Conservation (phyloP, 441 rosid genomes). For the Biscutella auriculata region DNA sequence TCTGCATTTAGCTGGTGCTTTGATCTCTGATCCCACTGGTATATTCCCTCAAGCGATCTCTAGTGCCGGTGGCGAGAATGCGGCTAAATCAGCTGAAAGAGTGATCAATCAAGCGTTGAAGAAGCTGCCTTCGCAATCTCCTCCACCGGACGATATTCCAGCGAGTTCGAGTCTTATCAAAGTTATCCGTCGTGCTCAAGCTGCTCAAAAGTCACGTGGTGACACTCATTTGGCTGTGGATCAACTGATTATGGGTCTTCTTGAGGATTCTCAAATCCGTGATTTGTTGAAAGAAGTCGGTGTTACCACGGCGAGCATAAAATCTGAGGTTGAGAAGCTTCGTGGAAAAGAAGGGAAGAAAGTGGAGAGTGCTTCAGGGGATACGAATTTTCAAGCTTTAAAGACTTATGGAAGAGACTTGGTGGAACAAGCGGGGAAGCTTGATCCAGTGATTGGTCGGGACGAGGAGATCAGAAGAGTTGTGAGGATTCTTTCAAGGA, state of each 20-base stretch:
- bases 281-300: slow-evolving; percentile 71
- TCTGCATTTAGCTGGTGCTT: slow-evolving; percentile 57
- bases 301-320: slow-evolving; percentile 37
- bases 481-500: slow-evolving; percentile 90
- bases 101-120: slow-evolving; percentile 57
- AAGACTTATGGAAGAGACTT: slow-evolving; percentile 94
- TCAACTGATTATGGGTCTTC: slow-evolving; percentile 66
- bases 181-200: slow-evolving; percentile 66
- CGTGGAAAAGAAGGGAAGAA: slow-evolving; percentile 86
- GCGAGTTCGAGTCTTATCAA: slow-evolving; percentile 65
- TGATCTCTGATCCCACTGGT: slow-evolving; percentile 58
- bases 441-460: slow-evolving; percentile 96
- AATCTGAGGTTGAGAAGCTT: slow-evolving; percentile 75
- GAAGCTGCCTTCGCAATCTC: slow-evolving; percentile 72
- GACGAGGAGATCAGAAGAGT: slow-evolving; percentile 95
- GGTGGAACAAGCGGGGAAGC: slow-evolving; percentile 90
- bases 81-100: slow-evolving; percentile 48
- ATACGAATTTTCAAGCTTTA: slow-evolving; percentile 61
- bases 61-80: slow-evolving; percentile 44
- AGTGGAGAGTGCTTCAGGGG: slow-evolving; percentile 87
- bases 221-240: slow-evolving; percentile 78
- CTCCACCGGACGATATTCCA: slow-evolving; percentile 66
- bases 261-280: slow-evolving; percentile 76
- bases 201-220: slow-evolving; percentile 52
- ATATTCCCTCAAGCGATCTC: slow-evolving; percentile 57